A percentile compares a stretch with the other conserved stretches of the same genome.
These are phyloP conservation scores for Ascochyta fabae DNA, from an alignment of 2,329 filamentous ascomycete genomes.

Conservation along the genomic window DNA sequence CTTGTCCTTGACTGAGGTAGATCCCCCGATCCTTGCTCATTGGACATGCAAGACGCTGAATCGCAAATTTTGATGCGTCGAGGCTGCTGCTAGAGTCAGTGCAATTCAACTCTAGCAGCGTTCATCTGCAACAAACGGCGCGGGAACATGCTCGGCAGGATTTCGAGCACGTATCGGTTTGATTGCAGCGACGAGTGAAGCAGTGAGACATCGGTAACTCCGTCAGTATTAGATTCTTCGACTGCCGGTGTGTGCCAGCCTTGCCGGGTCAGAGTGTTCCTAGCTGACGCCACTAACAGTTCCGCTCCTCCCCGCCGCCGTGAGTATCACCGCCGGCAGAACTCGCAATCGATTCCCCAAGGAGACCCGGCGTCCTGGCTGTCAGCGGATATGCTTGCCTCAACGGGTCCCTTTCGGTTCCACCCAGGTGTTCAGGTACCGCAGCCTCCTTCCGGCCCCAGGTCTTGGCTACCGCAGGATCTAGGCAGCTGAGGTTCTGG, in stretches of 20 bases:
- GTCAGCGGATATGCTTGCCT: background rate
- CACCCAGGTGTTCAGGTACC: conserved; percentile 7
- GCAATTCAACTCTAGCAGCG: conserved; percentile 7
- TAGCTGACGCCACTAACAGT: conserved; percentile 9
- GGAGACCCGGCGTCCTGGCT: conserved; percentile 1
- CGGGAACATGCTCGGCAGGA: conserved; percentile 15
- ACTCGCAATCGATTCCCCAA: conserved; percentile 6
- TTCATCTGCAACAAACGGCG: background rate
- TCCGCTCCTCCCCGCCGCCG: conserved; percentile 18
- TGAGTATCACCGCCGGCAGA: conserved; percentile 8
- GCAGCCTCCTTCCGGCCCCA: conserved; percentile 10
- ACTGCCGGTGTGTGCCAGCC: conserved; percentile 14
- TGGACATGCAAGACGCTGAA: conserved; percentile 16
- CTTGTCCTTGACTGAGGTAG: conserved; percentile 11
- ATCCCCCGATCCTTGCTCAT: conserved; percentile 15
- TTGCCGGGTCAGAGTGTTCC: conserved; percentile 4
- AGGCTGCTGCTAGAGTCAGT: conserved; percentile 3
- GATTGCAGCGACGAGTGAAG: conserved; percentile 5
- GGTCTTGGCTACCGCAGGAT: conserved; percentile 5
- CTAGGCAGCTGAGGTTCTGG: background rate
- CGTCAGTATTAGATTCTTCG: background rate
- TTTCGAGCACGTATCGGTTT: conserved; percentile 14
- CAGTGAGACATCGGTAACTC: conserved; percentile 14
- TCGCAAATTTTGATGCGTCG: background rate
- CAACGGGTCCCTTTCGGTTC: conserved; percentile 9